These are phyloP conservation scores for Tulasnella sp. DNA, from an alignment of 768 basidiomycete genomes.

Conservation along the genomic window DNA sequence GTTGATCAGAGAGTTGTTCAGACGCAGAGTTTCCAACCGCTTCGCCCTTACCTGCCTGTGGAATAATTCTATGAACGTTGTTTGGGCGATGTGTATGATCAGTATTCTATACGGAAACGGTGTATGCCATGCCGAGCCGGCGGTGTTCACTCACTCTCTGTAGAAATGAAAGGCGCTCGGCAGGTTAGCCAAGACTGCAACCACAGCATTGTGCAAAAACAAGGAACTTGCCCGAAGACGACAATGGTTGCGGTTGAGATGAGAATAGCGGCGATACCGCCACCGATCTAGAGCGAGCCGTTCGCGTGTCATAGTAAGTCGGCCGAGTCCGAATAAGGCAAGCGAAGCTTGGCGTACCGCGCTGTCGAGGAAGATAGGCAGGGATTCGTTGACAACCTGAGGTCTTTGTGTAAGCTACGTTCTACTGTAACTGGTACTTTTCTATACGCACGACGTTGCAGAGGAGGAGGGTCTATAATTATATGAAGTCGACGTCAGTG, in stretches of 20 bases:
- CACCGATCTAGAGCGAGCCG: slow-evolving; percentile 36
- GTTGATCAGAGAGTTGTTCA: neutral
- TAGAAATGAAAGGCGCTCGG: slow-evolving; percentile 41
- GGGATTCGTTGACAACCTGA: slow-evolving; percentile 36
- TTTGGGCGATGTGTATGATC: slow-evolving; percentile 36
- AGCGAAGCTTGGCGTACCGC: slow-evolving; percentile 21
- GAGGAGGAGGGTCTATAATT: slow-evolving; percentile 72
- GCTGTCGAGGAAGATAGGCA: slow-evolving; percentile 37
- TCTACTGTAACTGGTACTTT: neutral
- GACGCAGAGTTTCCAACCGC: neutral
- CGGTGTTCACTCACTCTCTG: slow-evolving; percentile 46
- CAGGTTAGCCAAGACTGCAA: slow-evolving; percentile 11
- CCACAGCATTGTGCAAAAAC: neutral
- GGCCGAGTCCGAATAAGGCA: neutral
- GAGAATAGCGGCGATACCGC: slow-evolving; percentile 36
- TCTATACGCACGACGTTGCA: slow-evolving; percentile 66
- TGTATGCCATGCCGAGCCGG: neutral
- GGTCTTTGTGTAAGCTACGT: neutral
- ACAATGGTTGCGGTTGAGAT: slow-evolving; percentile 51
- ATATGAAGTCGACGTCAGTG: neutral
- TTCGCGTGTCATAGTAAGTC: neutral
- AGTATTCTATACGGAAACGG: neutral
- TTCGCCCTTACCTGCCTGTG: slow-evolving; percentile 65
- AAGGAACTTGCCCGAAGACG: slow-evolving; percentile 72
- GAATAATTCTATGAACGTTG: slow-evolving; percentile 59